Base-by-base conservation (phyloP, 2,329 filamentous ascomycete genomes). In the Nigrospora sphaerica region DNA sequence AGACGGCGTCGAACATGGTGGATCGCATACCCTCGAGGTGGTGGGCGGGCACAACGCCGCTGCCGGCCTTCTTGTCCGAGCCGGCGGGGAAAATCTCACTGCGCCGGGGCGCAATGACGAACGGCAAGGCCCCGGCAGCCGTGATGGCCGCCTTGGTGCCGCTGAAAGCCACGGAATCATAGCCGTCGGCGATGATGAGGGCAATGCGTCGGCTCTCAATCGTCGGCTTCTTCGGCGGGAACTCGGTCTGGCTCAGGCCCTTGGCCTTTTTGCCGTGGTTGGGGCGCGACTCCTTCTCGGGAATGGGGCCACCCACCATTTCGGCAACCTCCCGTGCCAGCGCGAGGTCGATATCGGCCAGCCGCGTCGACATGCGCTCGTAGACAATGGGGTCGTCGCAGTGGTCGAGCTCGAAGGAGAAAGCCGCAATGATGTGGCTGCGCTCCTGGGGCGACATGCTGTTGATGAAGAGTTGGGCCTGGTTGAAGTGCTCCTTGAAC, bases 401-500 rank as follows among this genome's bases (percentile, higher is more conserved):
- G 63, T 92, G 87, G 58, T 90, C 86, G 1, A 93, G 70, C 65
- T 88, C 85, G 57, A 88, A 89, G 3, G 72, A 71, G 12, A 88
- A 72, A 0, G 85, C 80, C 33, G 68, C 70, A 28, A 70, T 68
- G 14, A 86, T 64, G 59, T 88, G 85, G 12, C 59, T 57, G 65
- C 86, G 81, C 64, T 92, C 88, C 4, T 80, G 69, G 0, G 74
- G 66, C 0, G 80, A 78, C 54, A 92, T 65, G 14, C 85, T 90
- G 70, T 92, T 92, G 70, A 82, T 92, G 70, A 93, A 93, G 2
- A 92, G 71, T 60, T 91, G 86, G 0, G 88, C 86, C 62, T 93
- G 88, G 42, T 77, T 83, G 65, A 79, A 80, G 61, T 92, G 86
- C 51, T 93, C 86, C 52, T 74, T 77, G 72, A 92, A 92, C 68